phyloP scores from a whole-genome alignment of 2,329 filamentous ascomycete genomes.

The Basipetospora sp. region DNA sequence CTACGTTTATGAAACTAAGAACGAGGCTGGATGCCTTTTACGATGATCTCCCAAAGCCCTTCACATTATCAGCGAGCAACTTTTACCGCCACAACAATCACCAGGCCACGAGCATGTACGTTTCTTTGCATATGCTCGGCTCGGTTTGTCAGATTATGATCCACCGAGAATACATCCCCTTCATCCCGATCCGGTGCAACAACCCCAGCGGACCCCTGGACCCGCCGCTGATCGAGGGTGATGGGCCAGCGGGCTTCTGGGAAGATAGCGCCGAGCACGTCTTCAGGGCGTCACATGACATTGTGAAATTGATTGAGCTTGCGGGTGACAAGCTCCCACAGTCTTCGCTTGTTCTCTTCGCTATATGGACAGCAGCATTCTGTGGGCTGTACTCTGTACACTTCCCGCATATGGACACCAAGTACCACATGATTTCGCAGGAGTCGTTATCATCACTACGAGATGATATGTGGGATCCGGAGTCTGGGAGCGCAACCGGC shows the following conservation, averaged over 20 bases:
- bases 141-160: slow-evolving; percentile 49
- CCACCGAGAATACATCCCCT: slow-evolving; percentile 14
- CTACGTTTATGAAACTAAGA: slow-evolving; percentile 39
- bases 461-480: slow-evolving; percentile 13
- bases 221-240: slow-evolving; percentile 6
- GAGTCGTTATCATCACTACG: slow-evolving; percentile 15
- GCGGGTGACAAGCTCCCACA: slow-evolving; percentile 49
- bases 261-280: slow-evolving; percentile 44
- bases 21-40: slow-evolving; percentile 27
- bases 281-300: slow-evolving; percentile 47
- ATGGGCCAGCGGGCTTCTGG: slow-evolving; percentile 37
- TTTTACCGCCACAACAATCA: slow-evolving; percentile 51
- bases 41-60: slow-evolving; percentile 35
- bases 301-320: slow-evolving; percentile 49
- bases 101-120: slow-evolving; percentile 48
- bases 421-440: slow-evolving; percentile 33
- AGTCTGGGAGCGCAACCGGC: slow-evolving; percentile 27
- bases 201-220: slow-evolving; percentile 43
- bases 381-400: slow-evolving; percentile 50
- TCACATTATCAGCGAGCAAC: slow-evolving; percentile 45
- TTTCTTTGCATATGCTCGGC: slow-evolving; percentile 51
- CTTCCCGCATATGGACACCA: slow-evolving; percentile 54
- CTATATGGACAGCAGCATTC: slow-evolving; percentile 52
- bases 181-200: slow-evolving; percentile 23
- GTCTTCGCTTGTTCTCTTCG: slow-evolving; percentile 53